phyloP scores from a whole-genome alignment of 371 early-diverging fungal species.

The Batkoa obscura region DNA sequence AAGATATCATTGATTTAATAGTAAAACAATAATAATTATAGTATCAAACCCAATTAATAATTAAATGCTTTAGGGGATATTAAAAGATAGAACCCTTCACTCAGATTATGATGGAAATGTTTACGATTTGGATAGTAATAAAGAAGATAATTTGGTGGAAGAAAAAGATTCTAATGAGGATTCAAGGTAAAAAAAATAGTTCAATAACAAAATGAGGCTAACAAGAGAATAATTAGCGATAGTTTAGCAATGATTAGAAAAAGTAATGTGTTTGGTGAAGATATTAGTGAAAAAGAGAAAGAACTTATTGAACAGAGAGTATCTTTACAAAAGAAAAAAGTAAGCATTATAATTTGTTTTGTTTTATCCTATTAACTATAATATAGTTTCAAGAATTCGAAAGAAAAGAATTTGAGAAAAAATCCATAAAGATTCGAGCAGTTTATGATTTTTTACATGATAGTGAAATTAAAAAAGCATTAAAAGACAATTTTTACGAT shows the following conservation, averaged over 20 bases:
- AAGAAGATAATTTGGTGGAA: not conserved
- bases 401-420: slow-evolving; percentile 42
- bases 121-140: not conserved
- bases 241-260: not conserved
- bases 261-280: slow-evolving; percentile 53
- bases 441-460: slow-evolving; percentile 51
- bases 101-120: not conserved
- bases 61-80: not conserved
- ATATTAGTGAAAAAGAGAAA: slow-evolving; percentile 67
- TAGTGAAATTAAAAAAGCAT: slow-evolving; percentile 62
- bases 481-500: slow-evolving; percentile 53
- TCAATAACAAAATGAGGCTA: not conserved
- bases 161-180: not conserved
- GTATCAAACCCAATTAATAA: not conserved
- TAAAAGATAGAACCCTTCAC: not conserved
- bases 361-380: not conserved
- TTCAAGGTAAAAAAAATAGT: not conserved
- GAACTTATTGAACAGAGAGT: slow-evolving; percentile 71
- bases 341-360: slow-evolving; percentile 7
- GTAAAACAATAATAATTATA: not conserved
- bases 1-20: not conserved
- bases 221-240: not conserved
- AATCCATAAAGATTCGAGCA: slow-evolving; percentile 44
- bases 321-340: slow-evolving; percentile 62
- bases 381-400: slow-evolving; percentile 53